Conservation (phyloP, 371 early-diverging fungal genomes). For the Rhizopus sp. region DNA sequence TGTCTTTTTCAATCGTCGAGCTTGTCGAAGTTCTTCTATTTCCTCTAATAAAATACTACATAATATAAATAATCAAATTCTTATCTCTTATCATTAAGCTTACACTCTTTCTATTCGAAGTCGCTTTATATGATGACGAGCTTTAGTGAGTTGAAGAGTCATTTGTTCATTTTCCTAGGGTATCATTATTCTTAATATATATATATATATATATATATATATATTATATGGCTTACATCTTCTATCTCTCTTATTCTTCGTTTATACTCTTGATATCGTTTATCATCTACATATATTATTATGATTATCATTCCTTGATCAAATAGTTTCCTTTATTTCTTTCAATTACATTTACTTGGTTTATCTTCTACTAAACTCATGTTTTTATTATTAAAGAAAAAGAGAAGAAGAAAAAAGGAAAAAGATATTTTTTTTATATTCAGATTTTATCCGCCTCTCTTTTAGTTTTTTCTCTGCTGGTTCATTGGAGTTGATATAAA, state of each 20-base stretch:
- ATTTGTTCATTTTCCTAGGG: conserved; percentile 26
- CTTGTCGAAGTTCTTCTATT: conserved; percentile 18
- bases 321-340: conserved; percentile 12
- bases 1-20: background rate
- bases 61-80: background rate
- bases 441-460: background rate
- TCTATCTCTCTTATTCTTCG: conserved; percentile 64
- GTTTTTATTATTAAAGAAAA: background rate
- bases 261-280: conserved; percentile 60
- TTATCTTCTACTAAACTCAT: conserved; percentile 11
- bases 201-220: background rate
- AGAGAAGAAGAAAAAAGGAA: conserved; percentile 7
- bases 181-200: background rate
- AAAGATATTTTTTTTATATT: conserved; percentile 6
- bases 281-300: conserved; percentile 17
- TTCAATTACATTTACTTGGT: conserved; percentile 1
- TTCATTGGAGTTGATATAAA: conserved; percentile 15
- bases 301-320: background rate
- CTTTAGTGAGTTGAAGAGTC: conserved; percentile 13
- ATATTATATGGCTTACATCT: conserved; percentile 41
- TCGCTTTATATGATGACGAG: conserved; percentile 44
- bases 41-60: conserved; percentile 25
- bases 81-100: background rate
- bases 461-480: conserved; percentile 4
- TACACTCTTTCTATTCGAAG: conserved; percentile 53